Evolutionary conservation across 257 asterid species (phyloP).

Genomic region (Primulina tabacum): DNA sequence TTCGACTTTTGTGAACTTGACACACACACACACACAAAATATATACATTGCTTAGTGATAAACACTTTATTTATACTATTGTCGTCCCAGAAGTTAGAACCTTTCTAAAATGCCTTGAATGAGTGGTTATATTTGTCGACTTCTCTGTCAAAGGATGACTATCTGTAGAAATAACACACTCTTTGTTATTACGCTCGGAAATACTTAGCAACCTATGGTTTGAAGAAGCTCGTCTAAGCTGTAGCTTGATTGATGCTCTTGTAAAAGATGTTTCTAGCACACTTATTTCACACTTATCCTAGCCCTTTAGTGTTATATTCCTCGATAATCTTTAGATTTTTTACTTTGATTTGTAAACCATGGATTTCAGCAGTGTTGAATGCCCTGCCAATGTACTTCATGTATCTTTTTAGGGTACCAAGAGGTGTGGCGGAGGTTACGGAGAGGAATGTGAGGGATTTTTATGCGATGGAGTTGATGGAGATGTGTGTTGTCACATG

Average conservation of each 20-base stretch:
- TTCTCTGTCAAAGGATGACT: slow-evolving; percentile 2
- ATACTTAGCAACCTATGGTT: neutral
- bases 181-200: neutral
- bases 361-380: neutral
- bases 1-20: too few relatives aligned
- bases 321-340: neutral
- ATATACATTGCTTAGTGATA: too few relatives aligned
- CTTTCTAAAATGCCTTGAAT: neutral
- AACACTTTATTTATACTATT: neutral
- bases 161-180: slow-evolving; percentile 5
- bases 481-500: too few relatives aligned
- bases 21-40: neutral
- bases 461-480: too few relatives aligned
- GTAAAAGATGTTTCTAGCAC: slow-evolving; percentile 12
- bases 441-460: too few relatives aligned
- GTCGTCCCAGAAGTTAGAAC: slow-evolving; percentile 10
- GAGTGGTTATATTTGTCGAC: neutral
- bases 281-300: neutral
- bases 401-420: too few relatives aligned
- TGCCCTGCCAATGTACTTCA: too few relatives aligned
- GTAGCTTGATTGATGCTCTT: neutral
- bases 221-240: slow-evolving; percentile 1
- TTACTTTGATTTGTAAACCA: neutral
- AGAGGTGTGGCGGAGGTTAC: too few relatives aligned
- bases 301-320: slow-evolving; percentile 3